Percentiles rank a stretch among this genome's conserved stretches.
Evolutionary conservation across 176 grass and related monocot genomes (phyloP).

Genomic region (Oryza punctata): DNA sequence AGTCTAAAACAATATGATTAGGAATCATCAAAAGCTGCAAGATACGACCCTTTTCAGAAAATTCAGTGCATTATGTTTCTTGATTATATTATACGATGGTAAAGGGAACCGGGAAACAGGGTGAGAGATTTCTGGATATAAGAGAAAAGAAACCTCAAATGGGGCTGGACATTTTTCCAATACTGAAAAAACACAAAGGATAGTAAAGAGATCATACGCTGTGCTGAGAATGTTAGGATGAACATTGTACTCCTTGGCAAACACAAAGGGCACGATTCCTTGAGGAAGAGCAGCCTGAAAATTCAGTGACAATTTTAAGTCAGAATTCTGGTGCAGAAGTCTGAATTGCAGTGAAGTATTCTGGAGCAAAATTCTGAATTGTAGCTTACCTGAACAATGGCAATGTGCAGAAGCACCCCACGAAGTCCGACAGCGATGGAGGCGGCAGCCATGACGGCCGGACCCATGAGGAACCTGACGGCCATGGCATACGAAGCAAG

Average conservation of each 20-base stretch:
- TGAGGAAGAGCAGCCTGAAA: constrained; percentile 82
- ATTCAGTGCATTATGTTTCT: neutral
- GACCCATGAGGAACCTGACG: constrained; percentile 73
- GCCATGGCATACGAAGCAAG: constrained; percentile 78
- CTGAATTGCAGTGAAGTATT: neutral
- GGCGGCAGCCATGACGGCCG: constrained; percentile 66
- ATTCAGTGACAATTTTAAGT: neutral
- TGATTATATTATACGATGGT: neutral
- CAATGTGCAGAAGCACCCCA: constrained; percentile 76
- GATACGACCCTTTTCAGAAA: neutral
- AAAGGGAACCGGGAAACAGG: neutral
- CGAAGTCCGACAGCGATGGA: constrained; percentile 64
- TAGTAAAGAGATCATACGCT: constrained; percentile 47
- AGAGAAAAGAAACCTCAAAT: neutral
- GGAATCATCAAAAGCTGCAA: constrained; percentile 15
- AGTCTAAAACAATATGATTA: constrained; percentile 12
- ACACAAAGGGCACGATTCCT: constrained; percentile 90
- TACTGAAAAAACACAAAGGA: neutral
- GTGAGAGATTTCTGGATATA: neutral
- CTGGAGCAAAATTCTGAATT: neutral
- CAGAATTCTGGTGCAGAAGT: neutral
- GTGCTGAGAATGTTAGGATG: constrained; percentile 85
- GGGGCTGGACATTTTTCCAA: neutral
- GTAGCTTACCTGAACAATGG: constrained; percentile 76
- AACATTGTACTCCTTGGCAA: constrained; percentile 91